Conservation (phyloP, 73 alveolate genomes). For the Paramecium primaurelia region DNA sequence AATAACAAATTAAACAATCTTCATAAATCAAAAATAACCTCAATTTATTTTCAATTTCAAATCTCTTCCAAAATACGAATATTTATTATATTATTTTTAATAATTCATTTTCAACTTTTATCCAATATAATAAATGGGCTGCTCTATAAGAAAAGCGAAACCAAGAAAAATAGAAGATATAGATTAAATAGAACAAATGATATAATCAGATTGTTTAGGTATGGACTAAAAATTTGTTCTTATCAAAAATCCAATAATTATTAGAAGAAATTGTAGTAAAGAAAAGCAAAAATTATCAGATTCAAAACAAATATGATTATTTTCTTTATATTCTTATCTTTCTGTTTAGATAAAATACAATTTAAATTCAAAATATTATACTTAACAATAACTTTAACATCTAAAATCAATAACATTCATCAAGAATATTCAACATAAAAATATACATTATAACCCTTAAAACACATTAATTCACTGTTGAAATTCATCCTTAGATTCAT, state of each 20-base stretch:
- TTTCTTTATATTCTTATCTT: background rate
- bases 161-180: background rate
- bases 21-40: background rate
- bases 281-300: background rate
- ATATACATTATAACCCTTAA: background rate
- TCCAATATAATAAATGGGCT: background rate
- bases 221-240: background rate
- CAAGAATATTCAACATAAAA: background rate
- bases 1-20: background rate
- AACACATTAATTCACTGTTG: background rate
- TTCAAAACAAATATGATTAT: background rate
- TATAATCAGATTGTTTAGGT: background rate
- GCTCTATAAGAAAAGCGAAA: background rate
- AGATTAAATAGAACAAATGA: background rate
- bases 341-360: background rate
- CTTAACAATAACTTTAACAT: background rate
- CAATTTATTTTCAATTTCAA: background rate
- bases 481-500: background rate
- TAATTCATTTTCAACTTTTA: background rate
- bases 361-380: background rate
- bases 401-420: background rate
- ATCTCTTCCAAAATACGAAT: background rate
- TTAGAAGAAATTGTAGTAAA: background rate
- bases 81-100: background rate
- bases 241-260: background rate